A percentile compares a stretch with the other conserved stretches of the same genome.
These are phyloP conservation scores for Paecilomyces niveus DNA, from an alignment of 2,329 filamentous ascomycete genomes.

Conservation along the genomic window DNA sequence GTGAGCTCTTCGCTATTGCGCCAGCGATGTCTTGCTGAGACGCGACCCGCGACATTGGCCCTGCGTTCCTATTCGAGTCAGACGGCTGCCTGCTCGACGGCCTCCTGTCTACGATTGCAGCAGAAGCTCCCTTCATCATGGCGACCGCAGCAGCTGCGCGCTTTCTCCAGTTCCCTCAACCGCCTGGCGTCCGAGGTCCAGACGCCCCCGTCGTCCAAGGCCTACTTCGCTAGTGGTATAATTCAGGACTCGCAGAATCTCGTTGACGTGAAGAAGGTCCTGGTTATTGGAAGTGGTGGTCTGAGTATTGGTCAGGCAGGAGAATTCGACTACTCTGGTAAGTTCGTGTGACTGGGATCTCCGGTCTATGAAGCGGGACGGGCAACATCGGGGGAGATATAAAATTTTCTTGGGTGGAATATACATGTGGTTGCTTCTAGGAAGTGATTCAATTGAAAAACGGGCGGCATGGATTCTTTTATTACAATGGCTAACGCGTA, in stretches of 20 bases:
- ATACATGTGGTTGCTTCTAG: too few species aligned
- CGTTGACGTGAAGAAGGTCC: conserved; percentile 90
- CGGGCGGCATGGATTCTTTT: neutral
- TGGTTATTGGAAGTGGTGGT: conserved; percentile 93
- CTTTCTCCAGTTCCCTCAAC: conserved; percentile 35
- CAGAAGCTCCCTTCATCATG: conserved; percentile 28
- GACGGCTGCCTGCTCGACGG: conserved; percentile 22
- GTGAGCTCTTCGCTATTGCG: conserved; percentile 33
- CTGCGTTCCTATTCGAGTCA: conserved; percentile 33
- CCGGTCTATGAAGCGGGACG: neutral
- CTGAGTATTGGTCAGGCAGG: conserved; percentile 95
- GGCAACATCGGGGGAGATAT: neutral
- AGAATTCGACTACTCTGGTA: conserved; percentile 98
- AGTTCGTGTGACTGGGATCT: conserved; percentile 25
- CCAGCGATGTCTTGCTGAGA: conserved; percentile 34
- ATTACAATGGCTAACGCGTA: conserved; percentile 11
- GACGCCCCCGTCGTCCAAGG: conserved; percentile 71
- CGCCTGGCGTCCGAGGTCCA: conserved; percentile 45
- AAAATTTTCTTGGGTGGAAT: neutral
- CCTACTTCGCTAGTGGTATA: conserved; percentile 81
- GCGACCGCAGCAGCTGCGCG: conserved; percentile 36
- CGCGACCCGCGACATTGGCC: conserved; percentile 26
- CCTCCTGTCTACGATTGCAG: conserved; percentile 28
- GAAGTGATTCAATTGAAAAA: neutral
- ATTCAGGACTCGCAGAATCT: conserved; percentile 69